phyloP scores from a whole-genome alignment of 139 green algal species.

The Coccomyxa sp. region DNA sequence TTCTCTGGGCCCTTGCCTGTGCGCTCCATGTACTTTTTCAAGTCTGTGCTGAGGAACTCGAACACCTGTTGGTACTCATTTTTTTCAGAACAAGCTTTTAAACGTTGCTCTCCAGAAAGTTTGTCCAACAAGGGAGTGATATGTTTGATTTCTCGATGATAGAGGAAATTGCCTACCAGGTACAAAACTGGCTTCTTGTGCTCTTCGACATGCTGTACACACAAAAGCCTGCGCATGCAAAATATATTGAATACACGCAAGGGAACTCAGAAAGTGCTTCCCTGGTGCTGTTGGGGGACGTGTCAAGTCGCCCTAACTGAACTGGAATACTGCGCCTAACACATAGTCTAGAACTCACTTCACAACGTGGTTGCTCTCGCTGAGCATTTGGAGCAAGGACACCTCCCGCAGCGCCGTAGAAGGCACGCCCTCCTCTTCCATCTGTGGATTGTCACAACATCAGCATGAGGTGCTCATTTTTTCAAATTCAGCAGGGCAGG shows the following conservation, averaged over 20 bases:
- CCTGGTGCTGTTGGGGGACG: too few species aligned
- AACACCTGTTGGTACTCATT: conserved; percentile 67
- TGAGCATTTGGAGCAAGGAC: conserved; percentile 66
- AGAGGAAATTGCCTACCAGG: conserved; percentile 52
- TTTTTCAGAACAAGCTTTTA: neutral
- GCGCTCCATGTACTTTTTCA: conserved; percentile 96
- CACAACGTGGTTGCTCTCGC: conserved; percentile 85
- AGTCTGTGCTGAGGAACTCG: conserved; percentile 95
- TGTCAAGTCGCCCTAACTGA: too few species aligned
- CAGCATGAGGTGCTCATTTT: neutral
- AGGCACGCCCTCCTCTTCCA: conserved; percentile 82
- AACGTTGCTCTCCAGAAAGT: too few species aligned
- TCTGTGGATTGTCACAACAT: conserved; percentile 29
- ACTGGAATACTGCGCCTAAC: neutral
- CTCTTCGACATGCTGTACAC: conserved; percentile 95
- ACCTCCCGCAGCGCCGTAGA: conserved; percentile 80
- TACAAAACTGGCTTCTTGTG: conserved; percentile 94
- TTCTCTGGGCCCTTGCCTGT: conserved; percentile 41
- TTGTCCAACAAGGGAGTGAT: too few species aligned
- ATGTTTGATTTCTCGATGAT: too few species aligned
- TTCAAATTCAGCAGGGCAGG: neutral
- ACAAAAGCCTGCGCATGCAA: conserved; percentile 76
- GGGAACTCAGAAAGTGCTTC: too few species aligned
- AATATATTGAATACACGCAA: too few species aligned
- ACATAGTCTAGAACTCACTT: conserved; percentile 44